Conservation (phyloP, 176 grass and related monocot genomes). For the Oryza officinalis region DNA sequence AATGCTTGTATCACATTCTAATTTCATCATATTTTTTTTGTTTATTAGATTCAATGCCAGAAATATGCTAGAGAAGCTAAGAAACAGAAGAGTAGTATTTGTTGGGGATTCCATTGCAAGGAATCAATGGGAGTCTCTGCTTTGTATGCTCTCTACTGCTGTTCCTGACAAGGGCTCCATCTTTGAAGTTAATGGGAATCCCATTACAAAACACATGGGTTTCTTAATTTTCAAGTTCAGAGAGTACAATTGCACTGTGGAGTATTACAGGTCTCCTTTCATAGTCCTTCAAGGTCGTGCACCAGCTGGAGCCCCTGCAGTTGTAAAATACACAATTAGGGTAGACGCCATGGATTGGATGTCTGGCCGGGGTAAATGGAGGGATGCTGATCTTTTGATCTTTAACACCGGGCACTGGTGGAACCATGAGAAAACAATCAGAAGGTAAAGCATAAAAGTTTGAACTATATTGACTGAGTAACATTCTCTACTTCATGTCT, state of each 20-base stretch:
- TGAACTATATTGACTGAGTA: neutral
- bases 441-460: slow-evolving; percentile 53
- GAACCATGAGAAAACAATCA: slow-evolving; percentile 89
- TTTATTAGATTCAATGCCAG: slow-evolving; percentile 64
- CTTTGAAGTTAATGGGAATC: slow-evolving; percentile 83
- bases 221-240: slow-evolving; percentile 84
- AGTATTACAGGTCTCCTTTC: slow-evolving; percentile 89
- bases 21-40: slow-evolving; percentile 28
- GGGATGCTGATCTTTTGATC: slow-evolving; percentile 77
- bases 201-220: slow-evolving; percentile 87
- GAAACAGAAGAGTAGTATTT: slow-evolving; percentile 75
- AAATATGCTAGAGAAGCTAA: slow-evolving; percentile 64
- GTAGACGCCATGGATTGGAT: slow-evolving; percentile 82
- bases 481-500: neutral
- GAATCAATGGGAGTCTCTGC: slow-evolving; percentile 92
- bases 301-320: slow-evolving; percentile 38
- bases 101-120: slow-evolving; percentile 94
- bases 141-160: slow-evolving; percentile 70
- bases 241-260: slow-evolving; percentile 88
- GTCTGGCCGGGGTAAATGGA: slow-evolving; percentile 53
- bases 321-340: slow-evolving; percentile 60
- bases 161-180: slow-evolving; percentile 60
- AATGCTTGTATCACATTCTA: slow-evolving; percentile 1
- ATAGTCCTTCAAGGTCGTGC: slow-evolving; percentile 70
- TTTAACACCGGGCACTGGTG: slow-evolving; percentile 96